Conservation (phyloP, 2,329 filamentous ascomycete genomes). For the Fusarium dlaminii region DNA sequence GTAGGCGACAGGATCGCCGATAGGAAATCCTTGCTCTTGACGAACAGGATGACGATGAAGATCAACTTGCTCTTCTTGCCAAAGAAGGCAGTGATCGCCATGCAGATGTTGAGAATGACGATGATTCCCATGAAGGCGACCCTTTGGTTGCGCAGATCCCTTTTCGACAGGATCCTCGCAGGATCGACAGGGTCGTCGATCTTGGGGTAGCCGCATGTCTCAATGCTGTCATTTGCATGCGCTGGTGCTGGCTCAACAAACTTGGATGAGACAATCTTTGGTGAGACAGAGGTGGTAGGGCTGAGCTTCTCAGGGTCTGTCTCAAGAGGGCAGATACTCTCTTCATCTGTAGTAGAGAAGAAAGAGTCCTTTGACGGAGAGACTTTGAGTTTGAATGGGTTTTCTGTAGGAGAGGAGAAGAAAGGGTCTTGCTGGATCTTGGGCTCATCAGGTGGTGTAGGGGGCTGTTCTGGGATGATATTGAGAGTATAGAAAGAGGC, state of each 20-base stretch:
- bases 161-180: conserved; percentile 8
- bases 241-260: not conserved
- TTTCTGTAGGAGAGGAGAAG: not conserved
- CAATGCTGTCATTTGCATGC: conserved; percentile 6
- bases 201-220: conserved; percentile 24
- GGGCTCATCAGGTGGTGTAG: not conserved
- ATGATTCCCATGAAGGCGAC: conserved; percentile 24
- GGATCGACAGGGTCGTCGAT: conserved; percentile 33
- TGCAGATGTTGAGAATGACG: conserved; percentile 27
- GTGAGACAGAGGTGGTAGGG: not conserved
- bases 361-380: not conserved
- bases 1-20: conserved; percentile 28
- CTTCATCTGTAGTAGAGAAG: not conserved
- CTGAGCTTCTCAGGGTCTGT: not conserved
- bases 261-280: not conserved
- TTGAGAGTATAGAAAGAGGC: not conserved
- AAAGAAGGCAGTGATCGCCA: conserved; percentile 25
- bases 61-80: conserved; percentile 32
- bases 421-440: not conserved
- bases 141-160: conserved; percentile 31
- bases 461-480: not conserved
- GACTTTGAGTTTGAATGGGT: not conserved
- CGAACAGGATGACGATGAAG: conserved; percentile 22
- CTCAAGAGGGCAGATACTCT: not conserved
- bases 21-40: conserved; percentile 38